Percentiles rank a stretch among this genome's conserved stretches.
Conservation (phyloP, 495 filamentous ascomycete species). For the Talaromyces stipitatus region DNA sequence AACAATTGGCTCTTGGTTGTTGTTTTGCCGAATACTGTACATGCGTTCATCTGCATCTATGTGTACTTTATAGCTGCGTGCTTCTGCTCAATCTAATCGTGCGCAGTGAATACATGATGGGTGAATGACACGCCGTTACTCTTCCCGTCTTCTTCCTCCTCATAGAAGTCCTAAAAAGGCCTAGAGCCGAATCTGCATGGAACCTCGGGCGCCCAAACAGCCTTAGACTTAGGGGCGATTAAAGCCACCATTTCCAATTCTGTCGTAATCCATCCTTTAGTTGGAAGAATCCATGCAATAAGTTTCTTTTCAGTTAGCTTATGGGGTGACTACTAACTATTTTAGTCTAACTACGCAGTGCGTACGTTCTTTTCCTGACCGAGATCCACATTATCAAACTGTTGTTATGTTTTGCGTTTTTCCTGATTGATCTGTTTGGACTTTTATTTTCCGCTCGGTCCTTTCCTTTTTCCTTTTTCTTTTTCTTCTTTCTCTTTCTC, state of each 20-base stretch:
- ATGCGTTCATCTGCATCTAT: no score
- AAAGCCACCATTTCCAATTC: background rate
- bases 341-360: background rate
- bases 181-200: slow-evolving; percentile 4
- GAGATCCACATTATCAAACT: background rate
- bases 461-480: slow-evolving; percentile 13
- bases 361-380: background rate
- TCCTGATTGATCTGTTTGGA: slow-evolving; percentile 2
- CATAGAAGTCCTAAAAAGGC: background rate
- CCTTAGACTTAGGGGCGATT: background rate
- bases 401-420: background rate
- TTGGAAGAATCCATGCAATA: no score
- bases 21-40: no score
- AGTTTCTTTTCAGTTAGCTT: background rate
- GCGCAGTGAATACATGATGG: no score
- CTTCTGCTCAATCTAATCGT: no score
- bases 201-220: background rate
- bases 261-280: slow-evolving; percentile 4
- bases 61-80: background rate
- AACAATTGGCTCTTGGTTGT: background rate
- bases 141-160: background rate
- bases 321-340: background rate
- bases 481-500: slow-evolving; percentile 7
- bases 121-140: background rate
- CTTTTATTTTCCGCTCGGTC: slow-evolving; percentile 11